Conservation (phyloP, 2,329 filamentous ascomycete species). For the Aspergillus sp. region DNA sequence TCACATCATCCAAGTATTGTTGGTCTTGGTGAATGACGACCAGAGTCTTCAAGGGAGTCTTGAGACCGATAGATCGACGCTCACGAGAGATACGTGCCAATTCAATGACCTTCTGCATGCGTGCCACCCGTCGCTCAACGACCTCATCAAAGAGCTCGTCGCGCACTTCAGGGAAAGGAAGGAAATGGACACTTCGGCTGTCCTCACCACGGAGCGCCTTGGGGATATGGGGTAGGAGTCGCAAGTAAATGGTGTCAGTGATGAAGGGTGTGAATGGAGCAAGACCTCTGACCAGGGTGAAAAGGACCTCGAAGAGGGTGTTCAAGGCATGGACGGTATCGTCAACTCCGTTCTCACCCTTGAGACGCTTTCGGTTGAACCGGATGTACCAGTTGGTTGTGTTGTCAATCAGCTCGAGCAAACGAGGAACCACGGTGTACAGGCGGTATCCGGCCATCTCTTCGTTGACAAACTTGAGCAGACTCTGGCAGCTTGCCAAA, state of each 20-base stretch:
- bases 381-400: slow-evolving; percentile 99
- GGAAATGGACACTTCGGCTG: slow-evolving; percentile 83
- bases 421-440: slow-evolving; percentile 85
- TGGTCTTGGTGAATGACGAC: slow-evolving; percentile 81
- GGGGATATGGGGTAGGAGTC: slow-evolving; percentile 76
- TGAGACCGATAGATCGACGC: slow-evolving; percentile 75
- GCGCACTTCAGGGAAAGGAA: slow-evolving; percentile 82
- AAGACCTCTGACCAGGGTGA: slow-evolving; percentile 78
- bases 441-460: slow-evolving; percentile 81
- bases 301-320: slow-evolving; percentile 89
- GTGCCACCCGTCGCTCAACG: slow-evolving; percentile 77
- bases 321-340: slow-evolving; percentile 90
- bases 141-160: slow-evolving; percentile 81
- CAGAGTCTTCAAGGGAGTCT: slow-evolving; percentile 84
- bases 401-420: slow-evolving; percentile 82
- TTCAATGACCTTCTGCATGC: slow-evolving; percentile 96
- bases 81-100: slow-evolving; percentile 82
- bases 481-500: slow-evolving; percentile 82
- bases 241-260: slow-evolving; percentile 88
- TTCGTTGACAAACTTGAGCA: slow-evolving; percentile 84
- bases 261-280: slow-evolving; percentile 96
- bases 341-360: slow-evolving; percentile 79
- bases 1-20: slow-evolving; percentile 80
- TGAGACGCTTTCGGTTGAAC: slow-evolving; percentile 85
- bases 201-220: slow-evolving; percentile 66